phyloP scores from a whole-genome alignment of 169 alveolate genomes.

The Cyclospora cayetanensis region DNA sequence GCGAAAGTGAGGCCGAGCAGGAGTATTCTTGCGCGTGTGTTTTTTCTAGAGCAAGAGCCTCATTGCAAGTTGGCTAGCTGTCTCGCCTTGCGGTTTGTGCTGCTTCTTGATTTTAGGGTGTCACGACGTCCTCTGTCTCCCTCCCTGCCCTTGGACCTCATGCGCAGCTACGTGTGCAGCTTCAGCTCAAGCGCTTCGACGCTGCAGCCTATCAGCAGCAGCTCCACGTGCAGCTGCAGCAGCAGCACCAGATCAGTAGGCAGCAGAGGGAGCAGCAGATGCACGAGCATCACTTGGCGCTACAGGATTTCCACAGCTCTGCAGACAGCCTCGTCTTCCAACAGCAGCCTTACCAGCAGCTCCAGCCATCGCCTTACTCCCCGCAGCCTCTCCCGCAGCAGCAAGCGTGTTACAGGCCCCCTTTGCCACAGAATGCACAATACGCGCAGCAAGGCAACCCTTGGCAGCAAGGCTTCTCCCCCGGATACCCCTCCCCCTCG shows the following conservation, averaged over 20 bases:
- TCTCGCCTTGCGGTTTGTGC: too few relatives aligned
- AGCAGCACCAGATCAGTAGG: not conserved
- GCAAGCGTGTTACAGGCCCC: not conserved
- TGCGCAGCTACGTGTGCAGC: not conserved
- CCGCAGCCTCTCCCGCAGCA: not conserved
- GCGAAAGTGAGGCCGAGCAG: too few relatives aligned
- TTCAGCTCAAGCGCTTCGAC: constrained; percentile 25
- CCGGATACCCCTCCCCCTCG: not conserved
- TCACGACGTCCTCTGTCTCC: not conserved
- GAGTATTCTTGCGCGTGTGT: too few relatives aligned
- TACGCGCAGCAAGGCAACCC: not conserved
- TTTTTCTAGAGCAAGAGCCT: too few relatives aligned
- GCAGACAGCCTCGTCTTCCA: not conserved
- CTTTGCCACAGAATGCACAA: not conserved
- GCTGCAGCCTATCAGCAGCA: not conserved
- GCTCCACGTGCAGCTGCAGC: constrained; percentile 40
- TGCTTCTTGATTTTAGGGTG: too few relatives aligned
- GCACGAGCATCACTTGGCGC: constrained; percentile 29
- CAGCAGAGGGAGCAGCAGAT: constrained; percentile 22
- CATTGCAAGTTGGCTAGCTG: too few relatives aligned
- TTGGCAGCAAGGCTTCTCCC: too few relatives aligned
- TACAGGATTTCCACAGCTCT: not conserved
- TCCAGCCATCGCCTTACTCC: not conserved
- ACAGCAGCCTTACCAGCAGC: not conserved
- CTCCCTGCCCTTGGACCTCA: not conserved